These are phyloP conservation scores for Ascochyta lentis DNA, from an alignment of 2,329 filamentous ascomycete species.

Conservation along the genomic window DNA sequence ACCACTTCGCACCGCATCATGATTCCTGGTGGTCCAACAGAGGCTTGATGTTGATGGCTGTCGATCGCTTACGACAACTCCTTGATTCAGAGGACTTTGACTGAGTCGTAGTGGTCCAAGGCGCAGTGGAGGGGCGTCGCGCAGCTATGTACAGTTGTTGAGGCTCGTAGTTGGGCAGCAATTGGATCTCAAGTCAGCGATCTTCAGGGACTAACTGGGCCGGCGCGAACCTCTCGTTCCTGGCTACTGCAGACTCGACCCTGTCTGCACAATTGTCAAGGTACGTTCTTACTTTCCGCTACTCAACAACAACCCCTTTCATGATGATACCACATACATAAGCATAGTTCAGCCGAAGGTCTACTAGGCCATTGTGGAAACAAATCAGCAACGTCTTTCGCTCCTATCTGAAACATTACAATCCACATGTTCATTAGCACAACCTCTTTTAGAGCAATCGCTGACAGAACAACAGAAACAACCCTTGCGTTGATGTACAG, in stretches of 20 bases:
- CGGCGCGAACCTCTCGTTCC: constrained; percentile 23
- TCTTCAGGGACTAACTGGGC: constrained; percentile 21
- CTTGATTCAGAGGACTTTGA: neutral
- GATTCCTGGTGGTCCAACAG: neutral
- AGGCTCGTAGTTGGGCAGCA: constrained; percentile 34
- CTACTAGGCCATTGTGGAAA: constrained; percentile 48
- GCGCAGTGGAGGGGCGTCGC: neutral
- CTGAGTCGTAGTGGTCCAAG: neutral
- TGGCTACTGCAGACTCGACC: constrained; percentile 6
- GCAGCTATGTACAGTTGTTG: constrained; percentile 16
- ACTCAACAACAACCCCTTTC: constrained; percentile 18
- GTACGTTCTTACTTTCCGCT: constrained; percentile 30
- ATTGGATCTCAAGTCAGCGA: constrained; percentile 9
- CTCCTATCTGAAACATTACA: constrained; percentile 49
- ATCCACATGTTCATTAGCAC: neutral
- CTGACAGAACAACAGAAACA: constrained; percentile 6
- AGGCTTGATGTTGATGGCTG: neutral
- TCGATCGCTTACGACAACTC: neutral
- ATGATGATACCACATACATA: constrained; percentile 50
- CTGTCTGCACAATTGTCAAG: constrained; percentile 8
- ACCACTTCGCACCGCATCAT: neutral
- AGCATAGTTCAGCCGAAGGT: constrained; percentile 55
- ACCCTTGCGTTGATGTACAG: neutral
- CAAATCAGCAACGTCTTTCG: constrained; percentile 52
- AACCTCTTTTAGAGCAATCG: constrained; percentile 5